Evolutionary conservation across 208 protist genomes (phyloP).

Genomic region (Crithidia thermophila): DNA sequence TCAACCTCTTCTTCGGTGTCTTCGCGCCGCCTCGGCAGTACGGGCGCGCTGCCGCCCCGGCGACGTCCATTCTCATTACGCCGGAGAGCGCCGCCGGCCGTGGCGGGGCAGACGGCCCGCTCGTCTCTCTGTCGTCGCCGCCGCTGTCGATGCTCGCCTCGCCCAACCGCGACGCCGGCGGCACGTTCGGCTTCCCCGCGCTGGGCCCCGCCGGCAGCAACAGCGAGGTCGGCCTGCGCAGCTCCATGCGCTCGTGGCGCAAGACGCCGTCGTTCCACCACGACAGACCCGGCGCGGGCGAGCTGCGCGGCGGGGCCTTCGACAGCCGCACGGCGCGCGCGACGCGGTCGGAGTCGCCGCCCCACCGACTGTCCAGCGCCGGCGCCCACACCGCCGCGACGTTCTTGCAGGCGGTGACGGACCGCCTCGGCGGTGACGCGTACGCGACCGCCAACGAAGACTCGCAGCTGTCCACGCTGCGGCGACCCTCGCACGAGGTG

Average conservation of each 20-base stretch:
- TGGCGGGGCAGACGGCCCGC: not conserved
- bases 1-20: slow-evolving; percentile 10
- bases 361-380: not conserved
- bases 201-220: not conserved
- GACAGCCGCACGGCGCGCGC: not conserved
- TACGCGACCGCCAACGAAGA: not conserved
- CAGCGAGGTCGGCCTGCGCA: slow-evolving; percentile 2
- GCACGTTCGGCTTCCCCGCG: slow-evolving; percentile 11
- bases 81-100: not conserved
- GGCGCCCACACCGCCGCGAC: not conserved
- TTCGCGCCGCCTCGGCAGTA: not conserved
- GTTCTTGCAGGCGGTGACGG: not conserved
- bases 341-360: not conserved
- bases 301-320: not conserved
- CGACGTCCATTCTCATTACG: slow-evolving; percentile 11
- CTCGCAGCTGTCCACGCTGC: not conserved
- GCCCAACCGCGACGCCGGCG: not conserved
- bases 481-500: not conserved
- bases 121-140: not conserved
- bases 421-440: not conserved
- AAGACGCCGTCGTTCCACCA: slow-evolving; percentile 7
- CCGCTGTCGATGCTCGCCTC: not conserved
- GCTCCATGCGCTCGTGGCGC: slow-evolving; percentile 7
- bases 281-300: too few species aligned
- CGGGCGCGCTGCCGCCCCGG: not conserved